Conservation (phyloP, 352 stramenopile species). For the Phytopythium chamaehyphon region DNA sequence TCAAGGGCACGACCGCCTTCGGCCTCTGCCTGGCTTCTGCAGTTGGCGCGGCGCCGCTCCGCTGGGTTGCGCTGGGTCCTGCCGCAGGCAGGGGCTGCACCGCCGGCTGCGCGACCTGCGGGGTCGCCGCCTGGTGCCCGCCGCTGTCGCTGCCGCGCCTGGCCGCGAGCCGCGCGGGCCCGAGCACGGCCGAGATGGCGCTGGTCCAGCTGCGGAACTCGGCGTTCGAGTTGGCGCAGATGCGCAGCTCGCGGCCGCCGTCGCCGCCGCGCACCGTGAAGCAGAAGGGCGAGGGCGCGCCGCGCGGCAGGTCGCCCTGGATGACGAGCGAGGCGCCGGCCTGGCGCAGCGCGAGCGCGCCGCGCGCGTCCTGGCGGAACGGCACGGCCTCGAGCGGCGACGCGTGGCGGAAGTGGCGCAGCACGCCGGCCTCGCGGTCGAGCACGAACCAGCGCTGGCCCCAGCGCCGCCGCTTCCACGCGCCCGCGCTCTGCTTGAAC, state of each 20-base stretch:
- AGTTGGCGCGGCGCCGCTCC: too few relatives aligned
- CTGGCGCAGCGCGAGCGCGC: conserved; percentile 37
- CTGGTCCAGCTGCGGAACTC: conserved; percentile 78
- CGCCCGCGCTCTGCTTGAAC: conserved; percentile 74
- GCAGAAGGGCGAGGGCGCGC: conserved; percentile 78
- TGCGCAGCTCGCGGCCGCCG: conserved; percentile 34
- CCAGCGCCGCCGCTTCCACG: conserved; percentile 78
- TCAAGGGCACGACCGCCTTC: too few relatives aligned
- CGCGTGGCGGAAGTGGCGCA: conserved; percentile 75
- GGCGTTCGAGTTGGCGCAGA: conserved; percentile 64
- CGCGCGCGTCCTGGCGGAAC: conserved; percentile 57
- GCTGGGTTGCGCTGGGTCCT: too few relatives aligned
- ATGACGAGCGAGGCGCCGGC: conserved; percentile 56
- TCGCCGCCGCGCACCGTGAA: conserved; percentile 47
- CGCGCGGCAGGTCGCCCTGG: conserved; percentile 58
- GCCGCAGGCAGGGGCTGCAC: too few relatives aligned
- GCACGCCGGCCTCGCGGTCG: conserved; percentile 48
- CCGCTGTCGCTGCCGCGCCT: background rate
- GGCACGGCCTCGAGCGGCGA: conserved; percentile 48
- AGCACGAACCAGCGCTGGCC: conserved; percentile 83
- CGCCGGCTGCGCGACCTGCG: background rate
- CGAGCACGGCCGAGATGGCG: conserved; percentile 65
- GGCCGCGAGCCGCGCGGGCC: conserved; percentile 17
- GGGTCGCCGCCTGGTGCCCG: conserved; percentile 2
- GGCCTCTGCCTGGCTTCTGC: too few relatives aligned